A percentile compares a stretch with the other conserved stretches of the same genome.
These are phyloP conservation scores for Eutrema heterophyllum DNA, from an alignment of 345 rosid genomes.

Conservation along the genomic window DNA sequence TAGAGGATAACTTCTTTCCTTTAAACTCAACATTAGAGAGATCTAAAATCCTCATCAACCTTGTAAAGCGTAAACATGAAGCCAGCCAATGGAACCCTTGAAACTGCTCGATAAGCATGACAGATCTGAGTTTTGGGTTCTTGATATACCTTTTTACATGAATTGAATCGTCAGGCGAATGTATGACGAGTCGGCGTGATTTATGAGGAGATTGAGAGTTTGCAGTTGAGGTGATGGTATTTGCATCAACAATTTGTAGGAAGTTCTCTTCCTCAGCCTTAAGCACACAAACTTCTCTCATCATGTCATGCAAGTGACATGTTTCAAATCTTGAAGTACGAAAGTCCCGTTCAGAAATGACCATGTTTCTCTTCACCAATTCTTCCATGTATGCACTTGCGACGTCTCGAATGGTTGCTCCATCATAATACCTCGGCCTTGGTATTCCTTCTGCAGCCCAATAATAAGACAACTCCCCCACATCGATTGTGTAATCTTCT, in stretches of 20 bases:
- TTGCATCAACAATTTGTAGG: not conserved
- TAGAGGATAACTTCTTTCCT: too few species aligned
- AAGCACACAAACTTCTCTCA: slow-evolving; percentile 11
- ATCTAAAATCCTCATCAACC: too few species aligned
- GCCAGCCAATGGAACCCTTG: too few species aligned
- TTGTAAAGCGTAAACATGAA: too few species aligned
- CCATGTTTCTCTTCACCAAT: slow-evolving; percentile 27
- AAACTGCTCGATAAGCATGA: too few species aligned
- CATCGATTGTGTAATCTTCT: slow-evolving; percentile 23
- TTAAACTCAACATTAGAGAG: too few species aligned
- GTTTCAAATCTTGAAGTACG: not conserved
- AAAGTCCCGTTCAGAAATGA: slow-evolving; percentile 12
- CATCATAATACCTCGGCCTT: not conserved
- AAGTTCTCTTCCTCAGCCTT: slow-evolving; percentile 7
- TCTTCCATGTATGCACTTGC: not conserved
- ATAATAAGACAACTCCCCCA: slow-evolving; percentile 7
- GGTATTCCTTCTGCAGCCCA: slow-evolving; percentile 42
- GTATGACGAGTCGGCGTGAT: too few species aligned
- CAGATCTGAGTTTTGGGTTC: too few species aligned
- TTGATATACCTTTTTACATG: too few species aligned
- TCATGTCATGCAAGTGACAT: slow-evolving; percentile 4
- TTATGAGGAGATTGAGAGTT: not conserved
- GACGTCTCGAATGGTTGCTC: slow-evolving; percentile 7
- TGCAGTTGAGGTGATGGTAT: too few species aligned
- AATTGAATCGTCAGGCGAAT: too few species aligned